These are phyloP conservation scores for Ustilago esculenta DNA, from an alignment of 1,284 basidiomycete genomes.

Conservation along the genomic window DNA sequence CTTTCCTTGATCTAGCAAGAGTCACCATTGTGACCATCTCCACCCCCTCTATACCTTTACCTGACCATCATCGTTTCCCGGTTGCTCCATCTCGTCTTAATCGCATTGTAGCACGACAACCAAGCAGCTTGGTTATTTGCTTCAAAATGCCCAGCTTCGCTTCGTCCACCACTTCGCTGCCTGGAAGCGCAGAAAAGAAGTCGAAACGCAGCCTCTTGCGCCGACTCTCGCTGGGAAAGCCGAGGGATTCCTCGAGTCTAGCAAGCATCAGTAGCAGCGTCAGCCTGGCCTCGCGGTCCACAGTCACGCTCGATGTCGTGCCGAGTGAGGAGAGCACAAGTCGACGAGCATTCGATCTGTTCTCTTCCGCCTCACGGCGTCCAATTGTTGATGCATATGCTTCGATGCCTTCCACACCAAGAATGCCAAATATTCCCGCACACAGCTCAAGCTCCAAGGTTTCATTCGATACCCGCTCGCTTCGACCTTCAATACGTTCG, in stretches of 20 bases:
- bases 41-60: neutral
- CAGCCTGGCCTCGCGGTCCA: conserved; percentile 11
- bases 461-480: neutral
- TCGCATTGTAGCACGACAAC: neutral
- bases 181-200: conserved; percentile 3
- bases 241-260: conserved; percentile 3
- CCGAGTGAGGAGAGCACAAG: conserved; percentile 4
- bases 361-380: conserved; percentile 4
- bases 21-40: neutral
- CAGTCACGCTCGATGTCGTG: conserved; percentile 4
- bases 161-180: conserved; percentile 15
- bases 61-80: neutral
- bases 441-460: neutral
- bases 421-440: neutral
- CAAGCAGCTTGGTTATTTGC: neutral
- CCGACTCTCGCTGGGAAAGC: conserved; percentile 18
- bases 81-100: neutral
- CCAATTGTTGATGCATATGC: neutral
- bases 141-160: conserved; percentile 19
- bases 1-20: no score
- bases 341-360: conserved; percentile 17
- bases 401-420: conserved; percentile 5
- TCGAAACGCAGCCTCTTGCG: conserved; percentile 13
- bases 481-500: neutral
- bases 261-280: neutral